A percentile compares a stretch with the other conserved stretches of the same genome.
phyloP scores from a whole-genome alignment of 805 yeast species.

The Candida nanaspora region DNA sequence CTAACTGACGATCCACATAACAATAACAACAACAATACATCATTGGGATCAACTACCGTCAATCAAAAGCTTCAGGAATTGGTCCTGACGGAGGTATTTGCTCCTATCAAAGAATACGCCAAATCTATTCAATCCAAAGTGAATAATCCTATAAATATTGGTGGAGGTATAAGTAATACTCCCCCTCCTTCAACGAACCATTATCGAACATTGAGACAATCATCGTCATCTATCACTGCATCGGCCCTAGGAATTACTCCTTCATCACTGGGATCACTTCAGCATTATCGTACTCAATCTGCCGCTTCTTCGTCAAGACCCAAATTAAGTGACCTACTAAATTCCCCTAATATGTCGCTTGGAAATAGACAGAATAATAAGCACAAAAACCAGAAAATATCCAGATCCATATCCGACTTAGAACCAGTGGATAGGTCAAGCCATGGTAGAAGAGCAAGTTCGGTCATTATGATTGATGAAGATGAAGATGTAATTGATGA shows the following conservation, averaged over 20 bases:
- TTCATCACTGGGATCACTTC: neutral
- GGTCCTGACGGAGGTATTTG: conserved; percentile 68
- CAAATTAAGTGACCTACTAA: neutral
- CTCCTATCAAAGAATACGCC: conserved; percentile 35
- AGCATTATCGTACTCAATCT: neutral
- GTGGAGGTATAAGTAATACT: neutral
- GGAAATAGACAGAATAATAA: neutral
- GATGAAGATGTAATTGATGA: neutral
- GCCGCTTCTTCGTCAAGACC: conserved; percentile 1
- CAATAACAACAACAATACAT: neutral
- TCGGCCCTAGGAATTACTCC: neutral
- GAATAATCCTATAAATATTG: too few relatives aligned
- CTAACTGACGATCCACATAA: neutral
- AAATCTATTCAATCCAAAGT: neutral
- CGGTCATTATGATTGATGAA: neutral
- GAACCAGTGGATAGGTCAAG: neutral
- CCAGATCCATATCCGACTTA: neutral
- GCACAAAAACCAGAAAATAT: neutral
- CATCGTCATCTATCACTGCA: neutral
- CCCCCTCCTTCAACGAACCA: neutral
- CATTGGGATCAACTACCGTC: conserved; percentile 57
- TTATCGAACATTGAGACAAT: neutral
- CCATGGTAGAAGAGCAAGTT: neutral
- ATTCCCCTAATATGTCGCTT: neutral
- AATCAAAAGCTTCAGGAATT: conserved; percentile 66